Percentiles rank a stretch among this genome's conserved stretches.
phyloP scores from a whole-genome alignment of 371 early-diverging fungal species.

The Syncephalastrum contaminatum region DNA sequence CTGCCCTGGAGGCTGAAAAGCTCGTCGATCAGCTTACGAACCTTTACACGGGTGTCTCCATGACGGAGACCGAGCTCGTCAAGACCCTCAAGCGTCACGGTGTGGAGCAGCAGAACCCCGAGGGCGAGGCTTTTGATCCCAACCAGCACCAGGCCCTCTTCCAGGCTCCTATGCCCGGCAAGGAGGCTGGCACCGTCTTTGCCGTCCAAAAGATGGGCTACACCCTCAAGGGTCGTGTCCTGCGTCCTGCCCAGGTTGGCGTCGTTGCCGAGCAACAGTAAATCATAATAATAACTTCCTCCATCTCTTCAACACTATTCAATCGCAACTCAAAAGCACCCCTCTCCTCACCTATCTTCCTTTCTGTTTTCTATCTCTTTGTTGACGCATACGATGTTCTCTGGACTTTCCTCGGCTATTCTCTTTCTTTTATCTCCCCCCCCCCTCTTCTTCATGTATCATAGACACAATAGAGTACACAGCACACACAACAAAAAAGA shows the following conservation, averaged over 20 bases:
- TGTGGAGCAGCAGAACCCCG: conserved; percentile 78
- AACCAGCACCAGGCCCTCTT: conserved; percentile 94
- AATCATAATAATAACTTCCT: not conserved
- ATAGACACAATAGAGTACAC: too few relatives aligned
- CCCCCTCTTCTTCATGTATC: too few relatives aligned
- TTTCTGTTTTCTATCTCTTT: too few relatives aligned
- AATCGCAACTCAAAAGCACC: too few relatives aligned
- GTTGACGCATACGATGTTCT: too few relatives aligned
- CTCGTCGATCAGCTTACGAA: conserved; percentile 68
- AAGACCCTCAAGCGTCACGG: conserved; percentile 90
- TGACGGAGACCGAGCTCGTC: conserved; percentile 87
- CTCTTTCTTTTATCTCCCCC: too few relatives aligned
- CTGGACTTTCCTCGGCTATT: too few relatives aligned
- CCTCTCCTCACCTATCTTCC: too few relatives aligned
- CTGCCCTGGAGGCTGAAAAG: conserved; percentile 46
- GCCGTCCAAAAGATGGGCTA: conserved; percentile 92
- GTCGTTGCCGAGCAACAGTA: conserved; percentile 70
- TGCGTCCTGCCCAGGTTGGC: conserved; percentile 97
- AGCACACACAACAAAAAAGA: too few relatives aligned
- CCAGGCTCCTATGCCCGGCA: conserved; percentile 87
- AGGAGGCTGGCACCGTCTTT: conserved; percentile 86
- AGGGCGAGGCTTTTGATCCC: conserved; percentile 90
- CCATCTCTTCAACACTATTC: too few relatives aligned
- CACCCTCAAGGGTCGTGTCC: conserved; percentile 85
- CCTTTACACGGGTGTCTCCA: conserved; percentile 84